A percentile compares a stretch with the other conserved stretches of the same genome.
These are phyloP conservation scores for Saitozyma podzolica DNA, from an alignment of 768 basidiomycete species.

Conservation along the genomic window DNA sequence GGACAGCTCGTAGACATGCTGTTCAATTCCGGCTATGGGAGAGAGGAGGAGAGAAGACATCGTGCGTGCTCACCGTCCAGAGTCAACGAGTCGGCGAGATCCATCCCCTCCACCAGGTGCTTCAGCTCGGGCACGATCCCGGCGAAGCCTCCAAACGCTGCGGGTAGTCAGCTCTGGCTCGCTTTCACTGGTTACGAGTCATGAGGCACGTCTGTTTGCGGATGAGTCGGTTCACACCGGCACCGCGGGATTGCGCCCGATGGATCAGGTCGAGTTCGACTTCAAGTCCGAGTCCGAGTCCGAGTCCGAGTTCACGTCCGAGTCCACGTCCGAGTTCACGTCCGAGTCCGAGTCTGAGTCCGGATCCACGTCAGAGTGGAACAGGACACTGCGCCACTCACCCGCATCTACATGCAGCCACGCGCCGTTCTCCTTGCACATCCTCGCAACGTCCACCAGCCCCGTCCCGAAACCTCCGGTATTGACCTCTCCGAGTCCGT, in stretches of 20 bases:
- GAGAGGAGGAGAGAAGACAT: too few relatives aligned
- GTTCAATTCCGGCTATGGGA: not conserved
- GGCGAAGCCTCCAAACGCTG: constrained; percentile 57
- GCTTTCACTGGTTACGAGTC: not conserved
- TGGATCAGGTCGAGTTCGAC: too few relatives aligned
- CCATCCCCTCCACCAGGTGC: constrained; percentile 47
- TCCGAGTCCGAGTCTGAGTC: too few relatives aligned
- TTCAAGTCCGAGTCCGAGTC: too few relatives aligned
- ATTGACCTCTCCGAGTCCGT: constrained; percentile 56
- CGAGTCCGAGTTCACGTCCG: too few relatives aligned
- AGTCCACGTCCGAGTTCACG: too few relatives aligned
- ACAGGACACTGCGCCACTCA: constrained; percentile 16
- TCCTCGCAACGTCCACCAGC: constrained; percentile 43
- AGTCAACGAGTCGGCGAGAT: constrained; percentile 55
- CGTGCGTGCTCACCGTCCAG: constrained; percentile 50
- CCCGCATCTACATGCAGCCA: constrained; percentile 58
- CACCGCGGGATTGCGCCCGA: not conserved
- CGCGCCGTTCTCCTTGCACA: constrained; percentile 53
- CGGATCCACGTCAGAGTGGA: too few relatives aligned
- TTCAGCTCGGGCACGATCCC: constrained; percentile 51
- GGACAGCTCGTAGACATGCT: not conserved
- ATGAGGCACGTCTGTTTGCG: not conserved
- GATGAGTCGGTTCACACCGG: not conserved
- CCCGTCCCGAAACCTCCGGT: constrained; percentile 54
- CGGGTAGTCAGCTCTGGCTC: constrained; percentile 8